Percentiles rank a stretch among this genome's conserved stretches.
Conservation (phyloP, 305 asterid genomes). For the Salvia sclarea region DNA sequence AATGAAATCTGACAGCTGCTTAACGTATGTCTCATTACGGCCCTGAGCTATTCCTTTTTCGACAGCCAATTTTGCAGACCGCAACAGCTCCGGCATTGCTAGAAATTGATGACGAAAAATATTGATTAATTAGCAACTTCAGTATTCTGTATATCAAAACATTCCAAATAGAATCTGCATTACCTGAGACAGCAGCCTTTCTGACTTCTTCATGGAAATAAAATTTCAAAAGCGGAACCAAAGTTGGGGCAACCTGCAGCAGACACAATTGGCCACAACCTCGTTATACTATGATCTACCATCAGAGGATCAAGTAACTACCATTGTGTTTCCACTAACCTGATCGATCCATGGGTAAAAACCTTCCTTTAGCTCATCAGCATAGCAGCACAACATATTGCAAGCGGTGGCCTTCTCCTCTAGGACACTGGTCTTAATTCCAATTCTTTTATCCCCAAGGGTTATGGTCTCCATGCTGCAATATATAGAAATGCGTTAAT, state of each 20-base stretch:
- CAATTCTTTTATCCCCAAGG: slow-evolving; percentile 94
- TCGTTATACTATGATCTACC: slow-evolving; percentile 10
- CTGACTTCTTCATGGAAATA: slow-evolving; percentile 99
- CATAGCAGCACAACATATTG: slow-evolving; percentile 97
- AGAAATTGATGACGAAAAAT: slow-evolving; percentile 29
- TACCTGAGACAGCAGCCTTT: slow-evolving; percentile 97
- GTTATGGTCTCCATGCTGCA: slow-evolving; percentile 97
- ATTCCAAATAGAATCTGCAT: not conserved
- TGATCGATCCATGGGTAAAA: slow-evolving; percentile 98
- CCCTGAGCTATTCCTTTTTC: slow-evolving; percentile 95
- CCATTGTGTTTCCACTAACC: slow-evolving; percentile 49
- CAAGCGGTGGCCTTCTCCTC: slow-evolving; percentile 99
- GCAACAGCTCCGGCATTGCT: slow-evolving; percentile 98
- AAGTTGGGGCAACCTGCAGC: slow-evolving; percentile 86
- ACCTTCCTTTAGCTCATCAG: slow-evolving; percentile 96
- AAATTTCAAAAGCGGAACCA: slow-evolving; percentile 92
- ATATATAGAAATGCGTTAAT: slow-evolving; percentile 21
- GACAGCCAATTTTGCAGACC: slow-evolving; percentile 89
- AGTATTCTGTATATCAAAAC: slow-evolving; percentile 9
- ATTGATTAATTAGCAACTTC: slow-evolving; percentile 18
- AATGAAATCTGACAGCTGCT: slow-evolving; percentile 87
- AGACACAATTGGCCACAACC: slow-evolving; percentile 12
- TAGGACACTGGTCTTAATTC: slow-evolving; percentile 89
- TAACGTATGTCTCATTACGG: slow-evolving; percentile 84
- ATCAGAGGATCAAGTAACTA: slow-evolving; percentile 14